Base-by-base conservation (phyloP, 2,329 filamentous ascomycete species). In the Tothia fuscella region DNA sequence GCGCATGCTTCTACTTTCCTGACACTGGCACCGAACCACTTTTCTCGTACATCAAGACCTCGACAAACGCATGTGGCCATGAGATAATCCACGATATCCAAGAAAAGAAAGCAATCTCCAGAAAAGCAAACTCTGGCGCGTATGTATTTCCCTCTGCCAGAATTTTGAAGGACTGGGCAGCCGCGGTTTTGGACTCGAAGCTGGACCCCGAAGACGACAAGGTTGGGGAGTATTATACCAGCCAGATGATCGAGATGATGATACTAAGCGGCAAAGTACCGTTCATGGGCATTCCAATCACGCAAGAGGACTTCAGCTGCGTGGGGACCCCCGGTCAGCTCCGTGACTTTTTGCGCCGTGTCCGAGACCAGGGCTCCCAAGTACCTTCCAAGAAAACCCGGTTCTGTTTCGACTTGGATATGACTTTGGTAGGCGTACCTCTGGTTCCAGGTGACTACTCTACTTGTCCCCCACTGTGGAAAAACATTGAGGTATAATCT, bases 261-360 rank as follows among this genome's bases (percentile, higher is more conserved):
- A 34, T 34, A 7, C 7, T 10, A 16, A 34, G 16, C 7, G 31
- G 31, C 31, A 29, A 29, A 9, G 31, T 34, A 7, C 31, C 10
- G 17, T 34, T 34, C 31, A 13, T 34, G 31, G 31, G 31, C 17
- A 34, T 34, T 16, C 31, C 7, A 9, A 34, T 34, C 31, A 34
- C 31, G 9, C 7, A 7, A 7, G 31, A 34, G 9, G 31, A 34
- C 14, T 34, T 34, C 31, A 34, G 31, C 31, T 34, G 31, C 17
- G 31, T 34, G 7, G 31, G 31, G 10, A 34, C 31, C 31, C 31
- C 31, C 7, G 14, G 12, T 10, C 31, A 34, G 17, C 14, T 34
- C 9, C 10, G 31, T 12, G 31, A 34, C 7, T 34, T 34, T 17
- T 17, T 34, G 31, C 10, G 17, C 7, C 10, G 16, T 9, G 9